Conservation (phyloP, 345 rosid genomes). For the Hibiscus tridactylites region DNA sequence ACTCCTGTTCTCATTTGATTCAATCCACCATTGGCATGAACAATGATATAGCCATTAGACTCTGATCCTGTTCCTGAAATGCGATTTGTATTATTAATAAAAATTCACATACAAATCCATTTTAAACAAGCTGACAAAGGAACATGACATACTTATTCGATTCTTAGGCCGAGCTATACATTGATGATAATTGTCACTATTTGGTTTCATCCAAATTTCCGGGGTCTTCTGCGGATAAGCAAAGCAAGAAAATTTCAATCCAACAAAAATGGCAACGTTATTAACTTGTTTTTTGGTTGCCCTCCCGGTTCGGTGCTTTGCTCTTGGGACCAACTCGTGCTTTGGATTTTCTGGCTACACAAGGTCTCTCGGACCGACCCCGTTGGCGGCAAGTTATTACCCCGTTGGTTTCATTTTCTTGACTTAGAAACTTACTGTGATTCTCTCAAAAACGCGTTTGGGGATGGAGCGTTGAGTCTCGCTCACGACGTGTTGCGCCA, state of each 20-base stretch:
- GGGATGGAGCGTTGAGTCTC: constrained; percentile 37
- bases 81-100: not conserved
- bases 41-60: constrained; percentile 80
- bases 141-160: constrained; percentile 36
- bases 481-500: constrained; percentile 50
- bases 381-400: no score
- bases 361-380: no score
- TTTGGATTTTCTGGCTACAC: no score
- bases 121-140: not conserved
- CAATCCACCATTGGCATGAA: constrained; percentile 95
- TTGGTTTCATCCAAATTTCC: constrained; percentile 89
- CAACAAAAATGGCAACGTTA: not conserved
- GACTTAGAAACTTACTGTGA: constrained; percentile 39
- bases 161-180: constrained; percentile 63
- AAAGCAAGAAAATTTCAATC: not conserved
- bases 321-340: no score
- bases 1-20: constrained; percentile 99
- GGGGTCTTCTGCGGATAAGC: constrained; percentile 57
- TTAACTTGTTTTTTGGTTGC: not conserved
- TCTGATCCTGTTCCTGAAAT: constrained; percentile 26
- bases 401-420: not conserved
- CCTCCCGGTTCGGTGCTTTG: no score
- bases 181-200: constrained; percentile 44
- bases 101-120: not conserved
- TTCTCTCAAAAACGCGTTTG: constrained; percentile 46